phyloP scores from a whole-genome alignment of 2,329 filamentous ascomycete species.

The Trichoderma atroviride region DNA sequence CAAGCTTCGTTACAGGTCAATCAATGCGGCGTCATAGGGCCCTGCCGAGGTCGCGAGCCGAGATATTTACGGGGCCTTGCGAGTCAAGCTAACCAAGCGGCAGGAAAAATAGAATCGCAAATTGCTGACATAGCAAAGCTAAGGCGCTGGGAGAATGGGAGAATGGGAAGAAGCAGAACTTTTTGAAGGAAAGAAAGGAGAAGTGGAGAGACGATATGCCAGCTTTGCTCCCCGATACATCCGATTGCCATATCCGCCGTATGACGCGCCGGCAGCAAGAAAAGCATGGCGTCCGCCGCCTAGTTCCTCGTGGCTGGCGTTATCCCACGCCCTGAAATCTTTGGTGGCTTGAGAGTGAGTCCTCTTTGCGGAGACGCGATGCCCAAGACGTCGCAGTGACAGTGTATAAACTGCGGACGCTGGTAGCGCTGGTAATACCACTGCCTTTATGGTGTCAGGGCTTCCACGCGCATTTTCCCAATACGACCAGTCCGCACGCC shows the following conservation, averaged over 20 bases:
- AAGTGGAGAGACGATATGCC: slow-evolving; percentile 20
- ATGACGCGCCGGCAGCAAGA: not conserved
- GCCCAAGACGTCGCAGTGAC: slow-evolving; percentile 2
- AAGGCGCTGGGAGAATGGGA: not conserved
- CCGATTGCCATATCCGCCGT: slow-evolving; percentile 9
- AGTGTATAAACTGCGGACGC: not conserved
- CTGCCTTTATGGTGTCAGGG: slow-evolving; percentile 2
- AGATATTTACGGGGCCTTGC: slow-evolving; percentile 21
- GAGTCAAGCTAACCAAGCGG: slow-evolving; percentile 19
- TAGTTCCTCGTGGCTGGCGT: slow-evolving; percentile 15
- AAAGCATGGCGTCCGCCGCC: not conserved
- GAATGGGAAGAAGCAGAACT: not conserved
- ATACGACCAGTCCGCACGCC: not conserved
- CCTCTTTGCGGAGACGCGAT: not conserved
- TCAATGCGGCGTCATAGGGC: slow-evolving; percentile 10
- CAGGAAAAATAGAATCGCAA: slow-evolving; percentile 14
- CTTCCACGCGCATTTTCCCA: not conserved
- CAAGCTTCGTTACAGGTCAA: slow-evolving; percentile 8
- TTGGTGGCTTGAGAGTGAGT: slow-evolving; percentile 5
- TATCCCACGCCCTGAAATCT: slow-evolving; percentile 4
- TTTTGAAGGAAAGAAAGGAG: slow-evolving; percentile 13
- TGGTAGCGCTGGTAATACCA: not conserved
- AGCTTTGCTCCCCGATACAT: slow-evolving; percentile 24
- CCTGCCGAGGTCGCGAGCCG: slow-evolving; percentile 10
- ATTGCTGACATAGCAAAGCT: slow-evolving; percentile 21